Conservation (phyloP, 1,284 basidiomycete species). For the Tausonia pullulans region DNA sequence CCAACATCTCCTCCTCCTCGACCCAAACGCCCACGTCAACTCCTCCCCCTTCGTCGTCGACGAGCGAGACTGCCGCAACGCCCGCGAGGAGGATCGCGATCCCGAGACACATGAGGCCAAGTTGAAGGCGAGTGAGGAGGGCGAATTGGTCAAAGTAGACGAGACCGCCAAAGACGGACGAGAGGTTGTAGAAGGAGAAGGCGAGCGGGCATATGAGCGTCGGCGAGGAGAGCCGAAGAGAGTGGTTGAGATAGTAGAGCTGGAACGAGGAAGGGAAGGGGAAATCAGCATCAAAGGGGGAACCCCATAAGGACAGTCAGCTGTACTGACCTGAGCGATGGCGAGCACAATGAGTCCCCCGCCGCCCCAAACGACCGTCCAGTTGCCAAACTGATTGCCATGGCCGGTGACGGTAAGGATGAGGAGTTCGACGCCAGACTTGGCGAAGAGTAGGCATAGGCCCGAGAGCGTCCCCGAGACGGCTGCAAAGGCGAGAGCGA, state of each 20-base stretch:
- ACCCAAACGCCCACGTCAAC: slow-evolving; percentile 37
- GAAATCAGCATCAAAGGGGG: not conserved
- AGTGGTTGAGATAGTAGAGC: slow-evolving; percentile 88
- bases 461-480: slow-evolving; percentile 85
- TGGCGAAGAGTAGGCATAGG: slow-evolving; percentile 86
- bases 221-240: slow-evolving; percentile 69
- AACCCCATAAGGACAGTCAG: not conserved
- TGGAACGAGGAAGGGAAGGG: slow-evolving; percentile 25
- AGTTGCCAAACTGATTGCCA: slow-evolving; percentile 76
- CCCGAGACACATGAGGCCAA: slow-evolving; percentile 64
- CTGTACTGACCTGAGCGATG: slow-evolving; percentile 45
- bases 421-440: slow-evolving; percentile 83
- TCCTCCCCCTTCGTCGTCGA: slow-evolving; percentile 26
- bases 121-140: slow-evolving; percentile 54
- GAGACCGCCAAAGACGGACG: slow-evolving; percentile 70
- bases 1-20: slow-evolving; percentile 25
- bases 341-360: slow-evolving; percentile 58
- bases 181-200: slow-evolving; percentile 92
- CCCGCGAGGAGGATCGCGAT: slow-evolving; percentile 70
- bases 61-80: slow-evolving; percentile 67
- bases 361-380: slow-evolving; percentile 71
- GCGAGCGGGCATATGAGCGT: slow-evolving; percentile 87
- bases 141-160: slow-evolving; percentile 86
- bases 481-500: slow-evolving; percentile 80
- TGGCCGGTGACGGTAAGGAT: slow-evolving; percentile 62